A percentile compares a stretch with the other conserved stretches of the same genome.
Evolutionary conservation across 495 filamentous ascomycete genomes (phyloP).

Genomic region (Ascobolus immersus): DNA sequence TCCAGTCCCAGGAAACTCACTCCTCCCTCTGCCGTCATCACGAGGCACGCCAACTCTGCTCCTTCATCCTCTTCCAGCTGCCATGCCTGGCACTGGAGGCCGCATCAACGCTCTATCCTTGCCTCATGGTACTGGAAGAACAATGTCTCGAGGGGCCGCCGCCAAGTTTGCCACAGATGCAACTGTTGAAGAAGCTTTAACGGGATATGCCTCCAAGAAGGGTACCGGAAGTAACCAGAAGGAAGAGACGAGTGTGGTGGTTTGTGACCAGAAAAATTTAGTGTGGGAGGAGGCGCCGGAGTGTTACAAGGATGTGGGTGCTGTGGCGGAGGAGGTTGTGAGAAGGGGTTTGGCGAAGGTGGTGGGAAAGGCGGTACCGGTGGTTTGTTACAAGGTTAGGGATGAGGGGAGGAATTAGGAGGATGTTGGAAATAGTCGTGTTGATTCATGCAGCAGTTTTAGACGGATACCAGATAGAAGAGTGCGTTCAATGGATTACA

Average conservation of each 20-base stretch:
- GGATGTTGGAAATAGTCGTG: too few species aligned
- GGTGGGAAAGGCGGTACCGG: constrained; percentile 17
- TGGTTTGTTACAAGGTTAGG: constrained; percentile 20
- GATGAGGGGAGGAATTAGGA: constrained; percentile 12
- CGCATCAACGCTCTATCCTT: constrained; percentile 16
- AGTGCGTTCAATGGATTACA: too few species aligned
- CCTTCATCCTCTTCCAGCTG: constrained; percentile 14
- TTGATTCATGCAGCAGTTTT: too few species aligned
- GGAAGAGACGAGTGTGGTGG: constrained; percentile 17
- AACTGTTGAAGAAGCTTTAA: constrained; percentile 7
- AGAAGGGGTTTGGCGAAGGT: constrained; percentile 14
- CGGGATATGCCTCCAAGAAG: constrained; percentile 7
- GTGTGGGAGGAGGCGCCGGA: constrained; percentile 21
- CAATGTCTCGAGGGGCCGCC: constrained; percentile 17
- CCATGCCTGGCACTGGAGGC: constrained; percentile 7
- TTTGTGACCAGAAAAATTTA: constrained; percentile 19
- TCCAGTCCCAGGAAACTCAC: constrained; percentile 9
- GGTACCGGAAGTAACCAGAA: constrained; percentile 8
- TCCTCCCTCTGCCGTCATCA: constrained; percentile 19
- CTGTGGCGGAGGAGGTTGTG: constrained; percentile 17
- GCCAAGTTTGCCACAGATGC: constrained; percentile 6
- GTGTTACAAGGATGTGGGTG: constrained; percentile 19
- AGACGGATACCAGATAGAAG: too few species aligned
- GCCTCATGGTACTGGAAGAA: constrained; percentile 19
- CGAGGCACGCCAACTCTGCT: constrained; percentile 19